Evolutionary conservation across 2,329 filamentous ascomycete genomes (phyloP), one percentile per base, ranked within the genome.

Genomic region (Coniochaeta sp.): DNA sequence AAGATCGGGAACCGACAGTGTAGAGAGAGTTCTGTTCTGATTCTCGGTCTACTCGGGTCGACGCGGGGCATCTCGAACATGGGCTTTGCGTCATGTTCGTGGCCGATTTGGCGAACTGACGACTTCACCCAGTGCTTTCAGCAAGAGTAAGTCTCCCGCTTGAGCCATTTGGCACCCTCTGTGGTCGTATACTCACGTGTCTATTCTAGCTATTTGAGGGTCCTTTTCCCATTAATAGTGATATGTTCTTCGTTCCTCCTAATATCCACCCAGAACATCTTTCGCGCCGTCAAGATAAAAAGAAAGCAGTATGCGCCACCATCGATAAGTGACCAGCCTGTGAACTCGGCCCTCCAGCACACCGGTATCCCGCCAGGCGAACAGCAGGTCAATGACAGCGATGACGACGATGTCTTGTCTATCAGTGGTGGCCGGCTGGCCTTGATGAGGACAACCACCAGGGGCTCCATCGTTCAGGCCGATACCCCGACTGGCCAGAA

Each of bases 401-500:
- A 83, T 56, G 85, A 88, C 63, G 86, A 88, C 58, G 81, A 88
- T 57, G 78, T 74, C 12, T 75, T 86, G 63, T 79, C 82, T 64
- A 84, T 87, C 59, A 74, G 76, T 61, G 82, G 81, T 50, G 84
- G 85, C 58, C 82, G 81, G 40, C 73, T 87, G 44, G 77, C 80
- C 24, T 75, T 88, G 40, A 79, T 78, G 59, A 85, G 87, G 69
- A 86, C 84, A 1, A 81, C 79, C 2, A 86, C 83, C n/a, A 79
- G 77, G 65, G 84, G 82, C 54, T 88, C 85, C 26, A 77, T 87
- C 57, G 83, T 93, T 56, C 86, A 90, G 62, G 79, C 93, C 61
- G 88, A 95, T 73, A 88, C 83, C 52, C 95, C 95, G 1, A 80
- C 83, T 9, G 91, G 84, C 50, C 89, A 96, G 74, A 76, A 88